Evolutionary conservation across 2,329 filamentous ascomycete genomes (phyloP).

Genomic region (Fusarium oligoseptatum): DNA sequence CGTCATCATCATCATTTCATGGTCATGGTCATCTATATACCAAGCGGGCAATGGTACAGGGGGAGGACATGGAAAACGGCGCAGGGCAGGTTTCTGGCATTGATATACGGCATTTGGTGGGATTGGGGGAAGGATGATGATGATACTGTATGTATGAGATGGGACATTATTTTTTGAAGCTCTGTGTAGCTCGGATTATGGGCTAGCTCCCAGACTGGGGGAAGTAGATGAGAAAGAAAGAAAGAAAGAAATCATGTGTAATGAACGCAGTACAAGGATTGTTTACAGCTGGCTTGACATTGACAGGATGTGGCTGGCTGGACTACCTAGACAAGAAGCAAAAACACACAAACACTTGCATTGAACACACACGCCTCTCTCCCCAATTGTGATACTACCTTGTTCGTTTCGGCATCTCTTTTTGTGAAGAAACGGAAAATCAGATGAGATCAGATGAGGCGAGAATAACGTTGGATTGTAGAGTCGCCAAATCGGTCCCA

Average conservation of each 20-base stretch:
- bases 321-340: slow-evolving; percentile 1
- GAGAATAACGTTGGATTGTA: neutral
- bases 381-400: neutral
- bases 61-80: slow-evolving; percentile 29
- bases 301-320: slow-evolving; percentile 28
- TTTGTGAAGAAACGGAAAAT: slow-evolving; percentile 1
- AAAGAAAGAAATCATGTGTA: slow-evolving; percentile 8
- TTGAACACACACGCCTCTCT: slow-evolving; percentile 1
- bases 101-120: slow-evolving; percentile 9
- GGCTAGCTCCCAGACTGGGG: slow-evolving; percentile 44
- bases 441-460: slow-evolving; percentile 8
- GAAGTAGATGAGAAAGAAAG: slow-evolving; percentile 3
- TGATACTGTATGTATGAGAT: slow-evolving; percentile 22
- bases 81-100: slow-evolving; percentile 39
- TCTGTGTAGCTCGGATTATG: slow-evolving; percentile 47
- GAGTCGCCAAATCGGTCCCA: slow-evolving; percentile 15
- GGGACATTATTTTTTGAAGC: slow-evolving; percentile 20
- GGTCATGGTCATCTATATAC: slow-evolving; percentile 36
- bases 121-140: slow-evolving; percentile 24
- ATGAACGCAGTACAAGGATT: slow-evolving; percentile 4
- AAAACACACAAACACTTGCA: neutral
- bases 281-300: neutral
- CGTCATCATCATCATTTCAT: slow-evolving; percentile 26
- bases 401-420: slow-evolving; percentile 3
- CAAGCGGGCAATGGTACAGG: slow-evolving; percentile 45